Conservation (phyloP, 106 monocot species). For the Phalaenopsis equestris region DNA sequence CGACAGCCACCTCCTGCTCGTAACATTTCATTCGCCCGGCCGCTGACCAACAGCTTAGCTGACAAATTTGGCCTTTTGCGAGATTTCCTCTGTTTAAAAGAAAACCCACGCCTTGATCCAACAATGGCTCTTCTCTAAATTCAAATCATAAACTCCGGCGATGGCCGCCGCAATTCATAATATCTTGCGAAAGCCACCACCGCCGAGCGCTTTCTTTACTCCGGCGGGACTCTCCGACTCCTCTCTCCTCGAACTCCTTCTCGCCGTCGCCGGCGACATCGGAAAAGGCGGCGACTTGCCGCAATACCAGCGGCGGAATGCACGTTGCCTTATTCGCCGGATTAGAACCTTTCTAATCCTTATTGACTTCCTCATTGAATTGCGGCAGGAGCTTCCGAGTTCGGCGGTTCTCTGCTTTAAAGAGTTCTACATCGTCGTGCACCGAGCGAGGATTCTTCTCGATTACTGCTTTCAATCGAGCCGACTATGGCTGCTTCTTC, state of each 20-base stretch:
- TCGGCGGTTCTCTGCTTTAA: constrained; percentile 53
- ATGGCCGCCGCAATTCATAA: background rate
- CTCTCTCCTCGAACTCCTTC: constrained; percentile 35
- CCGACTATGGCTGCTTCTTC: constrained; percentile 55
- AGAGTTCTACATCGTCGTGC: constrained; percentile 78
- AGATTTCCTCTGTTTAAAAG: background rate
- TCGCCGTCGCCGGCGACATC: constrained; percentile 20
- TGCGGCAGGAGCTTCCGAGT: constrained; percentile 8
- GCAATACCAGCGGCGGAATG: constrained; percentile 38
- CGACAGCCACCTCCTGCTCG: background rate
- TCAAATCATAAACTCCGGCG: background rate
- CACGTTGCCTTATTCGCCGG: constrained; percentile 33
- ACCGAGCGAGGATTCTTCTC: constrained; percentile 50
- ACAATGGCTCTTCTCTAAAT: background rate
- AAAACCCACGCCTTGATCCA: background rate
- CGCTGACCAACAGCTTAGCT: background rate
- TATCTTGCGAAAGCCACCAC: background rate
- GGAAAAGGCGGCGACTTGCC: background rate
- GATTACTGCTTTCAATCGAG: constrained; percentile 63
- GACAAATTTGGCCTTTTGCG: background rate
- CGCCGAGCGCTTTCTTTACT: background rate
- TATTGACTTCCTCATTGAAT: constrained; percentile 25
- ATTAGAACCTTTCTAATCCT: constrained; percentile 32
- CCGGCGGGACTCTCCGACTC: background rate
- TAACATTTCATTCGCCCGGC: background rate